These are phyloP conservation scores for Claviceps sp. DNA, from an alignment of 2,329 filamentous ascomycete species.

Conservation along the genomic window DNA sequence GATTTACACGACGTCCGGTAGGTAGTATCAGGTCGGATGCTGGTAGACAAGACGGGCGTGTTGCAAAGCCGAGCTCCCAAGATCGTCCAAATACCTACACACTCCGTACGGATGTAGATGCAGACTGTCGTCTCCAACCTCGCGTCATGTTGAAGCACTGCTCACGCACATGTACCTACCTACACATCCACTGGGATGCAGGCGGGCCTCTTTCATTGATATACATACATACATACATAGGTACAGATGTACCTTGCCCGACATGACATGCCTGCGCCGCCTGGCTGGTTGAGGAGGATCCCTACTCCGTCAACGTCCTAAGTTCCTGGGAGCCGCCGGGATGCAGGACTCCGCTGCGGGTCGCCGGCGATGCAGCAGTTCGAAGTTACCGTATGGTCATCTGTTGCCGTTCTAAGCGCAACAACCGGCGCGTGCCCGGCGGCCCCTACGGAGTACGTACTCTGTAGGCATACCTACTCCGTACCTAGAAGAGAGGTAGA, in stretches of 20 bases:
- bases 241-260: neutral
- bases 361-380: neutral
- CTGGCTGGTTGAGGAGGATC: conserved; percentile 1
- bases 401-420: conserved; percentile 14
- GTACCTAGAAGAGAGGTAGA: conserved; percentile 21
- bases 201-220: neutral
- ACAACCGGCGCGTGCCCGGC: neutral
- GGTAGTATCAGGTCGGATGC: neutral
- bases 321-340: neutral
- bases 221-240: no score
- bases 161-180: neutral
- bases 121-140: neutral
- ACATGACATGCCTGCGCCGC: neutral
- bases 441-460: neutral
- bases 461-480: conserved; percentile 7
- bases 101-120: neutral
- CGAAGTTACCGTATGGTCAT: conserved; percentile 4
- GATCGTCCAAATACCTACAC: neutral
- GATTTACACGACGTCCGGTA: neutral
- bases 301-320: neutral
- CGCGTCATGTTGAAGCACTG: neutral
- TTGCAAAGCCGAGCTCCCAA: neutral
- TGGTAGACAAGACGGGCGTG: neutral
- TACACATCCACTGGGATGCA: neutral
- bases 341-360: neutral